Conservation (phyloP, 1,139 yeast genomes). For the Saccharomycopsis phalli region DNA sequence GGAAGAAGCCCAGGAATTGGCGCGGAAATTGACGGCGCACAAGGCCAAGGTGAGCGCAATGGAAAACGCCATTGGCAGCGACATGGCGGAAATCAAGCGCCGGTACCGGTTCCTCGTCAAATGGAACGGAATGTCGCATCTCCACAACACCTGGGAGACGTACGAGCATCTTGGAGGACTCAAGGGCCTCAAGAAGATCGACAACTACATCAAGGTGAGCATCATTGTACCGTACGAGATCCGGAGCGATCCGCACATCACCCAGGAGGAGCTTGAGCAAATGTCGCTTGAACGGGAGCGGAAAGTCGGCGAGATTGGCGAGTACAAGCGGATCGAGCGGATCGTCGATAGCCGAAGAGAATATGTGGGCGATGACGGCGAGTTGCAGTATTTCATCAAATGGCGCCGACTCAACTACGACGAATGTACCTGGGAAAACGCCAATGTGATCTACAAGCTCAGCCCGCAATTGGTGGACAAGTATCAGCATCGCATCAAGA, state of each 20-base stretch:
- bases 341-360: constrained; percentile 81
- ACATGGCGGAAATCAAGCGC: constrained; percentile 42
- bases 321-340: constrained; percentile 80
- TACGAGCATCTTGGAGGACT: constrained; percentile 45
- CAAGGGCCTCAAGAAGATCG: constrained; percentile 79
- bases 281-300: constrained; percentile 89
- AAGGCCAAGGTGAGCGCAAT: constrained; percentile 16
- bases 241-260: constrained; percentile 68
- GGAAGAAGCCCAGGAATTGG: constrained; percentile 22
- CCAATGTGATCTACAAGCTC: constrained; percentile 71
- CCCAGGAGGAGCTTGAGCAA: constrained; percentile 84
- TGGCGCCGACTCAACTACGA: constrained; percentile 94
- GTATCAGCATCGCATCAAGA: constrained; percentile 72
- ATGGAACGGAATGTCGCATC: constrained; percentile 83
- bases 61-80: constrained; percentile 32
- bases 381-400: constrained; percentile 75
- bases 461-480: constrained; percentile 81
- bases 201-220: constrained; percentile 78
- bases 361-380: constrained; percentile 47
- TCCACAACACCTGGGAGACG: constrained; percentile 92
- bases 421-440: constrained; percentile 96
- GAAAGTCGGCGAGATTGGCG: constrained; percentile 72
- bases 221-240: constrained; percentile 67
- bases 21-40: constrained; percentile 7
- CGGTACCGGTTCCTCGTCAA: constrained; percentile 64